Conservation (phyloP, 495 filamentous ascomycete genomes). For the Penicillium bovifimosum region DNA sequence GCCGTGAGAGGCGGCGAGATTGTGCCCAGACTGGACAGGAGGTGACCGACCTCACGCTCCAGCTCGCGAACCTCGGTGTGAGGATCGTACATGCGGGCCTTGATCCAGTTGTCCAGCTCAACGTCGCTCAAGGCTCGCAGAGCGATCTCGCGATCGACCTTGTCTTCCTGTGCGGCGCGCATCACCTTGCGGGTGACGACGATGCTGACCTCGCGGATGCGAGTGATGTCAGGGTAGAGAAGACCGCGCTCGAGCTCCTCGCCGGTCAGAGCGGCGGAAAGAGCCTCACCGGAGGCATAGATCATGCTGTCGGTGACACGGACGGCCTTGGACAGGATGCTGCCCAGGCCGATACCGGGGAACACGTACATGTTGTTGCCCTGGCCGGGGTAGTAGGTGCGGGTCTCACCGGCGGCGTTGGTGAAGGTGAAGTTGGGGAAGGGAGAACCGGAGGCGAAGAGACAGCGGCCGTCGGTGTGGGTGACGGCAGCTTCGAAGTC, state of each 20-base stretch:
- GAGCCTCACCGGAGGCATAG: constrained; percentile 81
- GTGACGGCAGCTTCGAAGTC: constrained; percentile 88
- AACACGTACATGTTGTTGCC: constrained; percentile 95
- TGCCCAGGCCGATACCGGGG: constrained; percentile 91
- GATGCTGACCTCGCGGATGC: constrained; percentile 85
- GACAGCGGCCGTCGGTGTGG: constrained; percentile 80
- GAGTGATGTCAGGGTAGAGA: constrained; percentile 89
- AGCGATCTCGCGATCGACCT: constrained; percentile 72
- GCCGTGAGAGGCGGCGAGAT: constrained; percentile 18
- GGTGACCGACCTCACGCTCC: constrained; percentile 47
- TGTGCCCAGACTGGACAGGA: constrained; percentile 40
- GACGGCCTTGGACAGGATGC: constrained; percentile 85
- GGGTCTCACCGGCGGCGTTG: constrained; percentile 53
- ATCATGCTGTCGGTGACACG: constrained; percentile 90
- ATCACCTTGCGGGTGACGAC: constrained; percentile 88
- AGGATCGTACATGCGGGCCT: constrained; percentile 77
- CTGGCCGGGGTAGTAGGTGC: constrained; percentile 82
- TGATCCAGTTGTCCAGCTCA: constrained; percentile 73
- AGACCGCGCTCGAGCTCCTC: constrained; percentile 76
- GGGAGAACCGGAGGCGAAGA: constrained; percentile 93
- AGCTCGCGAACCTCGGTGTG: constrained; percentile 54
- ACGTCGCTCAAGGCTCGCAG: constrained; percentile 68
- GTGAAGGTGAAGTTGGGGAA: constrained; percentile 68
- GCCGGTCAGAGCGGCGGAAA: constrained; percentile 70
- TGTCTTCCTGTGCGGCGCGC: constrained; percentile 75